These are phyloP conservation scores for Fusarium oxysporum DNA, from an alignment of 2,329 filamentous ascomycete species.

Conservation along the genomic window DNA sequence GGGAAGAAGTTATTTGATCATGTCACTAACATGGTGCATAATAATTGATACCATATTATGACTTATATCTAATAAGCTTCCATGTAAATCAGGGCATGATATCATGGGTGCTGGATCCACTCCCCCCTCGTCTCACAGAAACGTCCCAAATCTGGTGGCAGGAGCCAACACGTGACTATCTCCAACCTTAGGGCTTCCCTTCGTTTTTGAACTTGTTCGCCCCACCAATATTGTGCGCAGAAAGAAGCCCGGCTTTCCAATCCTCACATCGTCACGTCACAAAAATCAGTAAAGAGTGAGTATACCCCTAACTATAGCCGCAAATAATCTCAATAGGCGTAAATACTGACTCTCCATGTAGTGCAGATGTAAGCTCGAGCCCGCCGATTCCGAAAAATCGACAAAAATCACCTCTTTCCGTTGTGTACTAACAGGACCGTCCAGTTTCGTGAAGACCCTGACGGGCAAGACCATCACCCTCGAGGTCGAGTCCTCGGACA, in stretches of 20 bases:
- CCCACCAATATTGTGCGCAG: conserved; percentile 60
- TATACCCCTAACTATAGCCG: conserved; percentile 44
- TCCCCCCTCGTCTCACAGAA: neutral
- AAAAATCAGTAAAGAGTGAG: conserved; percentile 70
- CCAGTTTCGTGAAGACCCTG: conserved; percentile 99
- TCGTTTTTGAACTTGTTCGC: conserved; percentile 47
- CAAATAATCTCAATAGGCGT: conserved; percentile 16
- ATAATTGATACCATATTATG: neutral
- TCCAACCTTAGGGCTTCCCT: conserved; percentile 53
- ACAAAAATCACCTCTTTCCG: conserved; percentile 18
- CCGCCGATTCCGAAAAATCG: conserved; percentile 40
- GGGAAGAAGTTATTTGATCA: neutral
- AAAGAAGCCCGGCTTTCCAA: conserved; percentile 49
- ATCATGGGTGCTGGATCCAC: conserved; percentile 22
- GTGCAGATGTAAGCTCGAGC: conserved; percentile 86
- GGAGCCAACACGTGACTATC: conserved; percentile 45
- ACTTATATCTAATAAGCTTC: conserved; percentile 4
- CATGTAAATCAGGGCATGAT: conserved; percentile 12
- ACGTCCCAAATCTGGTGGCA: neutral
- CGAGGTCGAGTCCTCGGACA: conserved; percentile 98
- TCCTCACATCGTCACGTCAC: conserved; percentile 60
- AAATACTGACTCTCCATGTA: conserved; percentile 53
- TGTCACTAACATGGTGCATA: neutral
- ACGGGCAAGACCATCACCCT: conserved; percentile 99
- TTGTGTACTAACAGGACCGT: conserved; percentile 47